Conservation (phyloP, 2,329 filamentous ascomycete genomes). For the Trichoderma sp. region DNA sequence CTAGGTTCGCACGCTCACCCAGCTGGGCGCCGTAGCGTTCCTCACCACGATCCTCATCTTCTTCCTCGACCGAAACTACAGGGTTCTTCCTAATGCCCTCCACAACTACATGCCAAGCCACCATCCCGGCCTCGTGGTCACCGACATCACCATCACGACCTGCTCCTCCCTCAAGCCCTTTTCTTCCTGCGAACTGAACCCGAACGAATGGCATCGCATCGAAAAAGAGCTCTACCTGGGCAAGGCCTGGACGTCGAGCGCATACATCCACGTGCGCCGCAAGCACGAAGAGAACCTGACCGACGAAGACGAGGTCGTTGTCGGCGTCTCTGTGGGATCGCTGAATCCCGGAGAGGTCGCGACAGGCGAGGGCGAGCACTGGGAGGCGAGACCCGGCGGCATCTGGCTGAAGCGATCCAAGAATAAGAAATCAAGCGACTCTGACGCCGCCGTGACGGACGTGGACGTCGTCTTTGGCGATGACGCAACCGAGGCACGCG, state of each 20-base stretch:
- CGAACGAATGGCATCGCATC: constrained; percentile 75
- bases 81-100: constrained; percentile 81
- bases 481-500: constrained; percentile 86
- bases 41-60: constrained; percentile 73
- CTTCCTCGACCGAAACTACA: constrained; percentile 85
- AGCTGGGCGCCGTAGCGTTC: constrained; percentile 69
- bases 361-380: constrained; percentile 60
- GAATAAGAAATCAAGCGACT: constrained; percentile 74
- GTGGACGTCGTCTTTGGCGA: constrained; percentile 88
- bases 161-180: constrained; percentile 78
- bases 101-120: constrained; percentile 87
- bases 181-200: constrained; percentile 74
- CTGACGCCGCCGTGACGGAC: constrained; percentile 73
- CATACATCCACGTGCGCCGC: constrained; percentile 79
- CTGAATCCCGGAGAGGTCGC: constrained; percentile 61
- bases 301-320: constrained; percentile 73
- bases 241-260: constrained; percentile 72
- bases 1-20: constrained; percentile 71
- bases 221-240: constrained; percentile 88
- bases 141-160: constrained; percentile 77
- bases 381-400: constrained; percentile 77
- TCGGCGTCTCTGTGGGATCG: constrained; percentile 76
- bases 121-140: constrained; percentile 81
- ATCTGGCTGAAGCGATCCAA: constrained; percentile 81
- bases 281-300: constrained; percentile 85